phyloP scores from a whole-genome alignment of 2,329 filamentous ascomycete genomes.

The Penicillium sp. region DNA sequence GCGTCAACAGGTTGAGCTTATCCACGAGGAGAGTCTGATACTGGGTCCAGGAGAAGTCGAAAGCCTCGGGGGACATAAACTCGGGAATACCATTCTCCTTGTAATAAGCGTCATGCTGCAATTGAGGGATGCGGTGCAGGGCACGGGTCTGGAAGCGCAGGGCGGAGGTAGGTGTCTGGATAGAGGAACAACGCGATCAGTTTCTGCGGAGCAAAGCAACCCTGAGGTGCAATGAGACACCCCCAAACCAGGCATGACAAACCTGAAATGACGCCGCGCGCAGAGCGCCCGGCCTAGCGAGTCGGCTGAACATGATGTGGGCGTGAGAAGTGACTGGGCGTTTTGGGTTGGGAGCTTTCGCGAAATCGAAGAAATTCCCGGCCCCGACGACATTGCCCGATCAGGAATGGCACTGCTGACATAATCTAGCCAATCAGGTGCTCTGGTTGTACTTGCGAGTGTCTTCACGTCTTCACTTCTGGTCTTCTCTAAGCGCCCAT shows the following conservation, averaged over 20 bases:
- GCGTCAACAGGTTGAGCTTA: slow-evolving; percentile 73
- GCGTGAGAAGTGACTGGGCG: slow-evolving; percentile 18
- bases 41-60: slow-evolving; percentile 76
- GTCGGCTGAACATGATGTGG: slow-evolving; percentile 50
- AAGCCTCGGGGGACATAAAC: slow-evolving; percentile 70
- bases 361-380: slow-evolving; percentile 42
- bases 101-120: slow-evolving; percentile 53
- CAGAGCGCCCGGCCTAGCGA: slow-evolving; percentile 49
- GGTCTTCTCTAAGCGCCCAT: slow-evolving; percentile 25
- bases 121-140: slow-evolving; percentile 53
- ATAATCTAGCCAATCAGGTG: slow-evolving; percentile 30
- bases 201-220: slow-evolving; percentile 18
- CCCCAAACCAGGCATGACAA: slow-evolving; percentile 16
- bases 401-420: slow-evolving; percentile 36
- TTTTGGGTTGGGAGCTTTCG: slow-evolving; percentile 22
- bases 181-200: slow-evolving; percentile 22
- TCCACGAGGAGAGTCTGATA: slow-evolving; percentile 77
- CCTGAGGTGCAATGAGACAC: not conserved
- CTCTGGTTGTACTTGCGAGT: slow-evolving; percentile 25
- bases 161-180: slow-evolving; percentile 41
- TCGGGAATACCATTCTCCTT: slow-evolving; percentile 64
- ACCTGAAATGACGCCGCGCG: slow-evolving; percentile 47
- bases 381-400: slow-evolving; percentile 27
- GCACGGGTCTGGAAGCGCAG: slow-evolving; percentile 43
- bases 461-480: not conserved